Conservation (phyloP, 1,284 basidiomycete genomes). For the Papiliotrema laurentii region DNA sequence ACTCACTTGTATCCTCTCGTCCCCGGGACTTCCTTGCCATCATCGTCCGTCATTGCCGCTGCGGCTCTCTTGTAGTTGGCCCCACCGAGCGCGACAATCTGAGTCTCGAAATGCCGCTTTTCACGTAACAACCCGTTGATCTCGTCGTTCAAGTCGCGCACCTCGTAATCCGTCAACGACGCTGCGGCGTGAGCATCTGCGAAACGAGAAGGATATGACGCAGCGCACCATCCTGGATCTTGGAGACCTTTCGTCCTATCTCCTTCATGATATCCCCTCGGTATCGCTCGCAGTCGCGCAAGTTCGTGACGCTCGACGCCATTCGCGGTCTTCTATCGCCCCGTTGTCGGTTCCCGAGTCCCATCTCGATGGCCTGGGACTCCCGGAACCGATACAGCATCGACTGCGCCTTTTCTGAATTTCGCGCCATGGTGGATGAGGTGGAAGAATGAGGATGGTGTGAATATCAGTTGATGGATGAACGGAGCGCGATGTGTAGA, state of each 20-base stretch:
- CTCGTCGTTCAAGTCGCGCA: slow-evolving; percentile 94
- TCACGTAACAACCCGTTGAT: slow-evolving; percentile 95
- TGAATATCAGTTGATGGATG: no score
- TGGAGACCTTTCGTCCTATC: slow-evolving; percentile 92
- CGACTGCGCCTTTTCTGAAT: slow-evolving; percentile 95
- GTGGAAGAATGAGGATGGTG: no score
- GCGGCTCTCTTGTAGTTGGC: slow-evolving; percentile 88
- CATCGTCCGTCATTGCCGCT: slow-evolving; percentile 85
- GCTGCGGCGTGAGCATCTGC: slow-evolving; percentile 51
- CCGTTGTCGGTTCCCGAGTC: slow-evolving; percentile 64
- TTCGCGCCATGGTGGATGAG: slow-evolving; percentile 64
- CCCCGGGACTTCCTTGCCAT: slow-evolving; percentile 89
- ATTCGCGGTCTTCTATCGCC: slow-evolving; percentile 79
- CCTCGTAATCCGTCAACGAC: slow-evolving; percentile 90
- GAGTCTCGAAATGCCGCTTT: slow-evolving; percentile 96
- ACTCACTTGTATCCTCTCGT: slow-evolving; percentile 97
- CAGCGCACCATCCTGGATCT: slow-evolving; percentile 87
- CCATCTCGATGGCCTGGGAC: slow-evolving; percentile 91
- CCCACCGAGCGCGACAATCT: slow-evolving; percentile 89
- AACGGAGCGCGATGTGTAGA: no score
- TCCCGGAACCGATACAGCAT: slow-evolving; percentile 99
- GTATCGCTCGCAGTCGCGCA: slow-evolving; percentile 93
- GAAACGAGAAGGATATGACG: background rate
- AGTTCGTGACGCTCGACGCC: slow-evolving; percentile 81
- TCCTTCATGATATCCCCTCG: slow-evolving; percentile 90